Conservation (phyloP, 495 filamentous ascomycete species). For the Lasiosphaeria miniovina region DNA sequence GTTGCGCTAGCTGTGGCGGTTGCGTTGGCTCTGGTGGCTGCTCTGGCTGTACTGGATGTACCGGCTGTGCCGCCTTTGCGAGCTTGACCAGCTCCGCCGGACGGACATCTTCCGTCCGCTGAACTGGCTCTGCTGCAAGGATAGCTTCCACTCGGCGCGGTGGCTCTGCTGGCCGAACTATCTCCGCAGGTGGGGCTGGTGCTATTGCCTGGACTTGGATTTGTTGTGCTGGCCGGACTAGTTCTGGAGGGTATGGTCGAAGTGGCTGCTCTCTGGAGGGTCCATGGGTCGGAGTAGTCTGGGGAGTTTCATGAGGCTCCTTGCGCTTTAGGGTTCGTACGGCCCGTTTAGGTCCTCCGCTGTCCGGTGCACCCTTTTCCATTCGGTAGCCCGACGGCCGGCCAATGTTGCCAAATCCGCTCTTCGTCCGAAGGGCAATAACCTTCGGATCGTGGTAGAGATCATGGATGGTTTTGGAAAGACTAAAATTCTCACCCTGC, state of each 20-base stretch:
- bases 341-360: constrained; percentile 2
- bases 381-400: constrained; percentile 39
- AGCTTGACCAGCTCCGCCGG: not conserved
- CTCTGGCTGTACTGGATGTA: not conserved
- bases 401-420: constrained; percentile 47
- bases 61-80: not conserved
- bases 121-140: too few species aligned
- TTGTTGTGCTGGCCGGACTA: too few species aligned
- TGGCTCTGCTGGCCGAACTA: too few species aligned
- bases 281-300: constrained; percentile 2
- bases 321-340: constrained; percentile 21
- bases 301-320: constrained; percentile 23
- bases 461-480: constrained; percentile 36
- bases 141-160: too few species aligned
- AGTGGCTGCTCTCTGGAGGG: not conserved
- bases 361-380: constrained; percentile 8
- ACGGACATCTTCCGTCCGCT: too few species aligned
- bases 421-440: constrained; percentile 36
- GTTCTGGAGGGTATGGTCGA: too few species aligned
- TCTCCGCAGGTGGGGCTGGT: not conserved
- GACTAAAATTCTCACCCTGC: constrained; percentile 40
- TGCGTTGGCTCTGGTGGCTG: not conserved
- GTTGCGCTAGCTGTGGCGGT: not conserved
- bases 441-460: constrained; percentile 47
- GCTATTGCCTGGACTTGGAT: not conserved